Percentiles rank a stretch among this genome's conserved stretches.
Conservation (phyloP, 176 grass and related monocot species). For the Avena eriantha region DNA sequence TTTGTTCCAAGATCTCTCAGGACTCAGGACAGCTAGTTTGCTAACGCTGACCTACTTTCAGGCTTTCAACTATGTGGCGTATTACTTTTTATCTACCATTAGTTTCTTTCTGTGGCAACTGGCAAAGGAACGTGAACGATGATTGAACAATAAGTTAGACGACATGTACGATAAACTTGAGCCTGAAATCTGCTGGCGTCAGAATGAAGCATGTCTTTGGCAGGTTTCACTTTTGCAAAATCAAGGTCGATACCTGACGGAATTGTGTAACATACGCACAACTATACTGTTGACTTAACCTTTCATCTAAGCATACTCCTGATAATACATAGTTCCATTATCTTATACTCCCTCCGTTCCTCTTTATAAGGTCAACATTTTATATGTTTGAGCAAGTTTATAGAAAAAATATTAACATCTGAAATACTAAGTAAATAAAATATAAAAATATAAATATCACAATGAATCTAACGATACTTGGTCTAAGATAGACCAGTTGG, state of each 20-base stretch:
- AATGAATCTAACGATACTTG: too few relatives aligned
- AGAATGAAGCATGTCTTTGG: conserved; percentile 43
- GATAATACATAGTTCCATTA: not conserved
- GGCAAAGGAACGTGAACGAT: conserved; percentile 20
- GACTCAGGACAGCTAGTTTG: not conserved
- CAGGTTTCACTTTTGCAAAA: conserved; percentile 31
- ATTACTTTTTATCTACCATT: not conserved
- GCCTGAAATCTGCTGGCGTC: conserved; percentile 28
- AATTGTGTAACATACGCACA: not conserved
- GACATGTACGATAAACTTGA: not conserved
- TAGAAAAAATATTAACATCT: too few relatives aligned
- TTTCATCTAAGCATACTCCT: not conserved
- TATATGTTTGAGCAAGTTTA: too few relatives aligned
- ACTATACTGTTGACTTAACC: not conserved
- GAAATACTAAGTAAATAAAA: too few relatives aligned
- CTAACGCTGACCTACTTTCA: not conserved
- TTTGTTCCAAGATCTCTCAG: not conserved
- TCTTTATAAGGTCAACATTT: too few relatives aligned
- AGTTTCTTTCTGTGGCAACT: not conserved
- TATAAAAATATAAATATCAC: too few relatives aligned
- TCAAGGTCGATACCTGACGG: not conserved
- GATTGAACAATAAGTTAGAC: conserved; percentile 10
- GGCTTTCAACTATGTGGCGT: conserved; percentile 25
- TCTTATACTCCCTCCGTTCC: not conserved
- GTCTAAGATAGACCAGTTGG: too few relatives aligned